Conservation (phyloP, 768 basidiomycete species). For the Pilatotrama ljubarskyi region DNA sequence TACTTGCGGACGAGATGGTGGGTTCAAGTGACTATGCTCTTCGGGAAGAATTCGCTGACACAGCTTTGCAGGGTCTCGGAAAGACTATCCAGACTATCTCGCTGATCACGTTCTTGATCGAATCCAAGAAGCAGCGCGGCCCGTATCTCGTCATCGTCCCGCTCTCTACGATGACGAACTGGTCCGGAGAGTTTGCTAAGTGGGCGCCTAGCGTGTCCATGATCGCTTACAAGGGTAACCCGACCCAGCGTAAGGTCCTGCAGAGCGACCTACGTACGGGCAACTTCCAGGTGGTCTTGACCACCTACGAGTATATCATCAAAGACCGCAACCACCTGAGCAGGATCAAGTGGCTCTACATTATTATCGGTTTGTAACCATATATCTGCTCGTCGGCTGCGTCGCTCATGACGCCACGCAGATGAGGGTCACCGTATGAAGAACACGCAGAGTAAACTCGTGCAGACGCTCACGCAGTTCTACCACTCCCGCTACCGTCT, state of each 20-base stretch:
- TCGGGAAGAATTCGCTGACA: not conserved
- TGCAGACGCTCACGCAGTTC: slow-evolving; percentile 86
- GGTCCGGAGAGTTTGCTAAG: slow-evolving; percentile 95
- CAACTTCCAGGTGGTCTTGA: slow-evolving; percentile 89
- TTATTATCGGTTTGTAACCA: slow-evolving; percentile 79
- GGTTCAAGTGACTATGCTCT: slow-evolving; percentile 22
- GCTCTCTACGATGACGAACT: slow-evolving; percentile 95
- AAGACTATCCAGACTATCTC: slow-evolving; percentile 96
- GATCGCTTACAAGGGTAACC: slow-evolving; percentile 92
- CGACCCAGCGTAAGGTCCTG: slow-evolving; percentile 72
- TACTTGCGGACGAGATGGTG: slow-evolving; percentile 94
- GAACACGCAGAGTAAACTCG: slow-evolving; percentile 87
- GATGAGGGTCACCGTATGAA: slow-evolving; percentile 99
- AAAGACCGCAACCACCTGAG: slow-evolving; percentile 89
- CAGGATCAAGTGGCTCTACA: slow-evolving; percentile 94
- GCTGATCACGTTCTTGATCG: slow-evolving; percentile 92
- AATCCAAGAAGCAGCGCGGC: slow-evolving; percentile 85
- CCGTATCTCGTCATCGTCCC: slow-evolving; percentile 96
- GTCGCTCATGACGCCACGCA: slow-evolving; percentile 29
- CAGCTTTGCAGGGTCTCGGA: slow-evolving; percentile 74
- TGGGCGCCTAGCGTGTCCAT: slow-evolving; percentile 86
- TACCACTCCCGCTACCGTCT: slow-evolving; percentile 93
- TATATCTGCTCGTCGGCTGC: not conserved
- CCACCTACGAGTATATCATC: slow-evolving; percentile 97
- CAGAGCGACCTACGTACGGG: slow-evolving; percentile 76